Base-by-base conservation (phyloP, 768 basidiomycete species). In the Calocybe gangraenosa region DNA sequence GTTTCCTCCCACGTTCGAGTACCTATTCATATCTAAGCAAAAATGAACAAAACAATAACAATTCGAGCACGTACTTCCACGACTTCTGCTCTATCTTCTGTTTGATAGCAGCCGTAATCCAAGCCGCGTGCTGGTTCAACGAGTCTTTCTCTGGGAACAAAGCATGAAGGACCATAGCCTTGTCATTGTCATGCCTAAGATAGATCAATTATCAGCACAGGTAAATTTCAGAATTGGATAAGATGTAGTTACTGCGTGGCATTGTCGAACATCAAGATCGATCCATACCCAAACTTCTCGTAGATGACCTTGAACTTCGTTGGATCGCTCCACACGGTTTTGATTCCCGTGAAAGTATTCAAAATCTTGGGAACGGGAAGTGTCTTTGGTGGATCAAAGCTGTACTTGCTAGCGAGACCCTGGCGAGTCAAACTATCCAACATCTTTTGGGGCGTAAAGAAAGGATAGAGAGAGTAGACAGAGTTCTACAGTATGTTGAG, bases 221-320 rank as follows among this genome's bases (percentile, higher is more conserved):
- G n/a, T n/a, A n/a, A n/a, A n/a, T n/a, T n/a, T n/a, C n/a, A n/a
- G 19, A 9, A 32, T 20, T 13, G 18, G 32, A 3, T 15, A 31
- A 3, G 8, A n/a, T 19, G 20, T 3, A 58, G 62, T 13, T 46
- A 68, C 64, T 64, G 47, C 1, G 44, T 49, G 10, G 56, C 40
- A 2, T 69, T 65, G 40, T 75, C 73, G 34, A 68, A 67, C 43
- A 61, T 58, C 11, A 74, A 39, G 34, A 70, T 63, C 28, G 65
- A 70, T 13, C 70, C 73, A 51, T 70, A 70, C 4, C 67, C 69
- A 15, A 63, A 46, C 53, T 66, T 65, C 42, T 66, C 59, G 36
- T 71, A 73, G 10, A 65, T 56, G 11, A 54, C 58, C 28, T 65
- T 65, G 65, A 72, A 76, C 23, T 53, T 50, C 2, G 48, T 31